Evolutionary conservation across 805 yeast species (phyloP).

Genomic region (Pichia nanzhaoensis): DNA sequence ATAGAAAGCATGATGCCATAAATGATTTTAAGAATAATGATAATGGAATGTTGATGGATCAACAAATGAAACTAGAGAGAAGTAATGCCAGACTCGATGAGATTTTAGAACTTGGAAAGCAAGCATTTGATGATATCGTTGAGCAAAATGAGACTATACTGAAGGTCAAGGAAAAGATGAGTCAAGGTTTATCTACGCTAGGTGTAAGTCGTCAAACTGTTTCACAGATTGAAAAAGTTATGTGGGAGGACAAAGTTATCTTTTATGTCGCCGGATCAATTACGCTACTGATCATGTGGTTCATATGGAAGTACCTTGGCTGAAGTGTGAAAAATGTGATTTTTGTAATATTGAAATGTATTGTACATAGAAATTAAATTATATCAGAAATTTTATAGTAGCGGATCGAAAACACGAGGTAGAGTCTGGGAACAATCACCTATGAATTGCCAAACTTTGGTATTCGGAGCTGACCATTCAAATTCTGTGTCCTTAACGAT

Average conservation of each 20-base stretch:
- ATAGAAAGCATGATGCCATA: not conserved
- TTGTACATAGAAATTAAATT: no score
- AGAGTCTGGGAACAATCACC: conserved; percentile 76
- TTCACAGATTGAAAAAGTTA: conserved; percentile 68
- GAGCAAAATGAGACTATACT: conserved; percentile 73
- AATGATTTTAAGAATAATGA: conserved; percentile 32
- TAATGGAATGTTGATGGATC: conserved; percentile 68
- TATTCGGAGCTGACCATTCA: conserved; percentile 33
- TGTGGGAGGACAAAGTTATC: conserved; percentile 78
- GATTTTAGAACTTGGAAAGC: conserved; percentile 82
- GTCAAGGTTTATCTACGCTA: conserved; percentile 64
- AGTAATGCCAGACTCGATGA: conserved; percentile 84
- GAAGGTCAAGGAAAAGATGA: conserved; percentile 55
- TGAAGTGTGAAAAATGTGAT: conserved; percentile 20
- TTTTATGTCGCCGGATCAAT: conserved; percentile 69
- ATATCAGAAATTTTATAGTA: no score
- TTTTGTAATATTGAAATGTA: no score
- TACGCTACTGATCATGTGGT: conserved; percentile 60
- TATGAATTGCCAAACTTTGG: conserved; percentile 55
- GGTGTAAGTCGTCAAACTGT: conserved; percentile 88
- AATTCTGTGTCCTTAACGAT: conserved; percentile 50
- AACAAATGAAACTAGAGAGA: conserved; percentile 44
- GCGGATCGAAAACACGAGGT: conserved; percentile 59
- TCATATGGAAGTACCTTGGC: conserved; percentile 58
- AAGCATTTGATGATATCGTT: conserved; percentile 76